A percentile compares a stretch with the other conserved stretches of the same genome.
phyloP scores from a whole-genome alignment of 148 eudicot species.

The Rhododendron molle region DNA sequence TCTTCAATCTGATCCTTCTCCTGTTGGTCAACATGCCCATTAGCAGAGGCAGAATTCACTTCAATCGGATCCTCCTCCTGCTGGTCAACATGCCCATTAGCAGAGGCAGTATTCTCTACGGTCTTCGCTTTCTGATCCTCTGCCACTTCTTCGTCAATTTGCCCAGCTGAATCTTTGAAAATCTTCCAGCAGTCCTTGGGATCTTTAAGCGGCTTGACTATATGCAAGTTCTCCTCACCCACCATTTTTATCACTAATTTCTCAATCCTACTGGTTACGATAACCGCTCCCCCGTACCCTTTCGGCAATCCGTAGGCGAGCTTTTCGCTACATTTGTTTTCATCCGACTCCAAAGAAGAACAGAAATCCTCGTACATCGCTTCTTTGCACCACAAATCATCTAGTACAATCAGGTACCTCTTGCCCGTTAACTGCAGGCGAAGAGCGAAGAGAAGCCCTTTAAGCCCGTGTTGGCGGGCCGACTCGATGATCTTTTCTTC shows the following conservation, averaged over 20 bases:
- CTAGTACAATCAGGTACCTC: conserved; percentile 31
- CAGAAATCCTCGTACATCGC: background rate
- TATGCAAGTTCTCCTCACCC: conserved; percentile 23
- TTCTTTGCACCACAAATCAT: conserved; percentile 19
- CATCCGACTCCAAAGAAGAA: background rate
- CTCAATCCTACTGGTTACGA: conserved; percentile 18
- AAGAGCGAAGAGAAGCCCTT: conserved; percentile 23
- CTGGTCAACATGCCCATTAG: too few species aligned
- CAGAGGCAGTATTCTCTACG: too few species aligned
- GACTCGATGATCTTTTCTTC: conserved; percentile 13
- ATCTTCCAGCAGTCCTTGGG: conserved; percentile 15
- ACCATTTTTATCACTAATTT: conserved; percentile 17
- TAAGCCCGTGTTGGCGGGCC: background rate
- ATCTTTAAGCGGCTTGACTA: conserved; percentile 9
- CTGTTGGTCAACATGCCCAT: too few species aligned
- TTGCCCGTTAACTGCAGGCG: conserved; percentile 20
- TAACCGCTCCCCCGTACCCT: conserved; percentile 26
- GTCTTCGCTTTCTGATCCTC: background rate
- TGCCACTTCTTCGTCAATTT: background rate
- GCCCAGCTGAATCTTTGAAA: conserved; percentile 14
- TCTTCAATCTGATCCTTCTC: too few species aligned
- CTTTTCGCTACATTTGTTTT: background rate
- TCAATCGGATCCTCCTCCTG: too few species aligned
- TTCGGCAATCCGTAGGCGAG: conserved; percentile 30
- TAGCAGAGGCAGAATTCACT: too few species aligned